Base-by-base conservation (phyloP, 73 alveolate species). In the Paramecium tetraurelia region DNA sequence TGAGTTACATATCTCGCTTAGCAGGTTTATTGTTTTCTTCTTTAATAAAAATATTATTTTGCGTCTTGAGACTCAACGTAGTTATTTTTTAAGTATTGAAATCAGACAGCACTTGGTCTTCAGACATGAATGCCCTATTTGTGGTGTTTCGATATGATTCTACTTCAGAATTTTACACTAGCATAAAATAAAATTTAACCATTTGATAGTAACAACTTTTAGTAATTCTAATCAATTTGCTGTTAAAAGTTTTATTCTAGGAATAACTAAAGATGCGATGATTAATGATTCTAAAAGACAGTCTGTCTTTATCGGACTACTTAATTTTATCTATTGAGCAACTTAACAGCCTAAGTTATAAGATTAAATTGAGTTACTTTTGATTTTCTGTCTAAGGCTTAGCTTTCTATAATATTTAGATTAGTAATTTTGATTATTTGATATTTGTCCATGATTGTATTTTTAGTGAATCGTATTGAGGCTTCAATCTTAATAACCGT, bases 11-110 rank as follows among this genome's bases (percentile, higher is more conserved):
- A 53, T 53, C 69, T 18, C 21, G 1, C 4, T 53, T 53, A 53
- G 69, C 69, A 31, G 85, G 85, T 68, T 68, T 68, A 35, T 68
- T 68, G 12, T 68, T 68, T 68, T 68, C 85, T n/a, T 68, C 48
- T 5, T 68, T 68, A 14, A 68, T 68, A 24, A 68, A 68, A 14
- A 68, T 68, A 24, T 68, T 68, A 24, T 68, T 35, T 33, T 29
- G 10, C 4, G 85, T 68, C 9, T 68, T 68, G 12, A 68, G 48
- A 68, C 85, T 68, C 48, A 68, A 35, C 0, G 48, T 12, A 8
- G 85, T 53, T 53, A 53, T 53, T 53, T 53, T 53, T 53, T 53
- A 53, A 18, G 69, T 53, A 53, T 53, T 53, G 16, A 53, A 53
- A 53, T 53, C 69, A 18, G 69, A 53, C 18, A 53, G 18, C 7